These are phyloP conservation scores for Aspergillus ibericus DNA, from an alignment of 2,329 filamentous ascomycete genomes.

Conservation along the genomic window DNA sequence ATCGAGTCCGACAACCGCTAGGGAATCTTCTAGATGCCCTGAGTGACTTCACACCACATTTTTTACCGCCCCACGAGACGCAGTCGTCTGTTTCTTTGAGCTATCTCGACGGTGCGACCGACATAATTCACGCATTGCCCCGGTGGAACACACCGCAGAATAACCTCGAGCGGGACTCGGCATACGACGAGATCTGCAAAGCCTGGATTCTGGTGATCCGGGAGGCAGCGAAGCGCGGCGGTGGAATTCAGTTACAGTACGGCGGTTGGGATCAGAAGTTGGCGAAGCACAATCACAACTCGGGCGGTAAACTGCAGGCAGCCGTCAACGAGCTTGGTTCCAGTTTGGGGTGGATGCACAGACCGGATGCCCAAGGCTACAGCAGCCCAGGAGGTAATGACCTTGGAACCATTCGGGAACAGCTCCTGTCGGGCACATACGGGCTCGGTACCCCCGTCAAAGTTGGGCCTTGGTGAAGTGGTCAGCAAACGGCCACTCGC, in stretches of 20 bases:
- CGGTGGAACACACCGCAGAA: conserved; percentile 88
- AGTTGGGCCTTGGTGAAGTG: conserved; percentile 55
- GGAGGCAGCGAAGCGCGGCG: conserved; percentile 86
- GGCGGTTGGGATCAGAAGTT: conserved; percentile 91
- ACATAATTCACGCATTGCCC: conserved; percentile 84
- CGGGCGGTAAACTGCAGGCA: conserved; percentile 74
- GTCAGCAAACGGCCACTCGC: conserved; percentile 1
- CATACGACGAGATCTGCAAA: conserved; percentile 92
- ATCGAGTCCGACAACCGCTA: conserved; percentile 80
- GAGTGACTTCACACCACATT: conserved; percentile 92
- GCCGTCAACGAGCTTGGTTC: conserved; percentile 75
- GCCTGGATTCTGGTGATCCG: conserved; percentile 91
- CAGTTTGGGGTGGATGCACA: conserved; percentile 76
- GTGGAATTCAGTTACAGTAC: conserved; percentile 84
- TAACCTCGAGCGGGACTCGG: conserved; percentile 89
- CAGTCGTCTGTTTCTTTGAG: conserved; percentile 80
- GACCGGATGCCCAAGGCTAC: conserved; percentile 32
- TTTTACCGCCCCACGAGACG: conserved; percentile 84
- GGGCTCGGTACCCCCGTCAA: conserved; percentile 55
- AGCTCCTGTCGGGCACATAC: conserved; percentile 58
- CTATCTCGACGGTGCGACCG: conserved; percentile 86
- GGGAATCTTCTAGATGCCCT: conserved; percentile 82
- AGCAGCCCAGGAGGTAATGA: conserved; percentile 39
- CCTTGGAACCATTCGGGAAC: conserved; percentile 53
- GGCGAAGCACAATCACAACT: conserved; percentile 81